Conservation (phyloP, 176 grass and related monocot genomes). For the Phragmites australis region DNA sequence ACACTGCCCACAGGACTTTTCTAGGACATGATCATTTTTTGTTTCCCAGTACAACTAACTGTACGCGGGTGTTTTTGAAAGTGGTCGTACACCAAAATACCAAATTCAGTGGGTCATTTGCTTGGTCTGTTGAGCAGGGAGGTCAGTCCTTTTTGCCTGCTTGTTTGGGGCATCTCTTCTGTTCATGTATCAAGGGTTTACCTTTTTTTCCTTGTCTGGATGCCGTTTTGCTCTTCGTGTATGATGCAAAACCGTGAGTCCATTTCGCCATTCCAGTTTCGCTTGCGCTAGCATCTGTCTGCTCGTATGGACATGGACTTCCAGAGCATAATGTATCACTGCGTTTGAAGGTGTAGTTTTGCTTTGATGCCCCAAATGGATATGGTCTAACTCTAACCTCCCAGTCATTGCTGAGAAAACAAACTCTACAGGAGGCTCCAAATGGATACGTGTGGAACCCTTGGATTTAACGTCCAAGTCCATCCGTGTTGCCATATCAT, state of each 20-base stretch:
- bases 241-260: not conserved
- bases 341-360: not conserved
- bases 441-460: too few species aligned
- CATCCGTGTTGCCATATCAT: too few species aligned
- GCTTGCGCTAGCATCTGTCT: too few species aligned
- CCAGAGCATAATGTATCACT: too few species aligned
- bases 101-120: not conserved
- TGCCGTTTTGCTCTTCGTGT: not conserved
- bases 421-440: too few species aligned
- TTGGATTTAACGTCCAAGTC: too few species aligned
- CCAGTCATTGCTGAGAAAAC: not conserved
- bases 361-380: not conserved
- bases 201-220: not conserved
- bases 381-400: too few species aligned
- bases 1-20: not conserved
- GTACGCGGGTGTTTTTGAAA: constrained; percentile 34
- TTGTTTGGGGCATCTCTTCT: not conserved
- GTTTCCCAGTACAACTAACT: constrained; percentile 26
- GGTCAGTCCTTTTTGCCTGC: constrained; percentile 1
- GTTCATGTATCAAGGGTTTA: not conserved
- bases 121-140: constrained; percentile 29
- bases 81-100: constrained; percentile 24
- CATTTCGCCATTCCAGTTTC: not conserved
- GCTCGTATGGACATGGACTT: too few species aligned
- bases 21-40: constrained; percentile 32